Evolutionary conservation across 208 protist species (phyloP).

Genomic region (Leishmania amazonensis): DNA sequence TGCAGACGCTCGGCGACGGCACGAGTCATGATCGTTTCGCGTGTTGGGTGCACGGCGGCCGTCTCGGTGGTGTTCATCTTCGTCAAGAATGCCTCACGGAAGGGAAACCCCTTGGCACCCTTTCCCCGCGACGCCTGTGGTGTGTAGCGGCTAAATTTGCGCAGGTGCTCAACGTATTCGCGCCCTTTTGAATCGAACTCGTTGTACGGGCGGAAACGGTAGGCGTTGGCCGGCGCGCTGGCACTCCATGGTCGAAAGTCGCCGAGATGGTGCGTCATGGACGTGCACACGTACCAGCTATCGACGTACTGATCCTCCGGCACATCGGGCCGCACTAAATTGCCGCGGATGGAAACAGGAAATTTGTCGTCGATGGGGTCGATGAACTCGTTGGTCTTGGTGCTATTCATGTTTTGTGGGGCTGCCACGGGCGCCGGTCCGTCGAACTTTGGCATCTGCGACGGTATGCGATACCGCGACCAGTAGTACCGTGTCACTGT

Average conservation of each 20-base stretch:
- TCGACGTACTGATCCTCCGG: slow-evolving; percentile 91
- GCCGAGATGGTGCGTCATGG: slow-evolving; percentile 87
- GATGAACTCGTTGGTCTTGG: slow-evolving; percentile 90
- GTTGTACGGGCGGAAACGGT: slow-evolving; percentile 83
- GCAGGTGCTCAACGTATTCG: slow-evolving; percentile 84
- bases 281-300: slow-evolving; percentile 90
- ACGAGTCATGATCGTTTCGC: slow-evolving; percentile 74
- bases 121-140: slow-evolving; percentile 48
- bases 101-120: slow-evolving; percentile 78
- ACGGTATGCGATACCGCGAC: slow-evolving; percentile 87
- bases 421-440: slow-evolving; percentile 82
- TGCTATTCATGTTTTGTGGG: slow-evolving; percentile 92
- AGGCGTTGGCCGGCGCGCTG: slow-evolving; percentile 79
- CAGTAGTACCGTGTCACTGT: slow-evolving; percentile 67
- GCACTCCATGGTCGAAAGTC: slow-evolving; percentile 89
- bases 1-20: slow-evolving; percentile 56
- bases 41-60: not conserved
- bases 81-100: slow-evolving; percentile 84
- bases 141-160: slow-evolving; percentile 57
- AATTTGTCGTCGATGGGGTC: slow-evolving; percentile 92
- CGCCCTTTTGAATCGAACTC: slow-evolving; percentile 87
- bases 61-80: slow-evolving; percentile 60
- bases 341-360: slow-evolving; percentile 80
- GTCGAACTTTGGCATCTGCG: slow-evolving; percentile 86
- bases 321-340: slow-evolving; percentile 78